These are phyloP conservation scores for Hydnum rufescens DNA, from an alignment of 768 basidiomycete genomes.

Conservation along the genomic window DNA sequence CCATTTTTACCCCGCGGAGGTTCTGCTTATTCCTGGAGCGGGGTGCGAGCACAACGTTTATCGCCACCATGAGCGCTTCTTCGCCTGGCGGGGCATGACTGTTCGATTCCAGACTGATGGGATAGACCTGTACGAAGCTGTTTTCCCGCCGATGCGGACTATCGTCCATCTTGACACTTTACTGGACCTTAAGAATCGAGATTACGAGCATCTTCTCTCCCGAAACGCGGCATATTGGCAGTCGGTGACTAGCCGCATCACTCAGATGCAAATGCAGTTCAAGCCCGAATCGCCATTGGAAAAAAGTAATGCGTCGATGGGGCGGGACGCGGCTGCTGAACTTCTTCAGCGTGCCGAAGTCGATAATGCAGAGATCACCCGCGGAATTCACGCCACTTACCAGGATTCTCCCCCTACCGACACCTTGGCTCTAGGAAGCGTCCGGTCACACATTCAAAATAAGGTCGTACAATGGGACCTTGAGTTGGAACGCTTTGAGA, in stretches of 20 bases:
- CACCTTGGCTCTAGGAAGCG: constrained; percentile 70
- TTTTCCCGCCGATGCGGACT: constrained; percentile 76
- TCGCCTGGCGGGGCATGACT: constrained; percentile 65
- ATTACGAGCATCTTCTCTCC: constrained; percentile 56
- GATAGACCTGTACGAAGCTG: constrained; percentile 63
- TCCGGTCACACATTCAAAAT: constrained; percentile 75
- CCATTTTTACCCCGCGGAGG: constrained; percentile 82
- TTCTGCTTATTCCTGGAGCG: constrained; percentile 67
- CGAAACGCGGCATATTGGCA: constrained; percentile 37
- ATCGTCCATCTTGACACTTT: constrained; percentile 73
- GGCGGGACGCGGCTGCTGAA: constrained; percentile 22
- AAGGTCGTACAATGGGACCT: constrained; percentile 93
- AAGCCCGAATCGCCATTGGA: constrained; percentile 19
- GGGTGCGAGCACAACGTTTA: constrained; percentile 91
- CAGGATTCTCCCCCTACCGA: constrained; percentile 62
- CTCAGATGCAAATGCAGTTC: constrained; percentile 7
- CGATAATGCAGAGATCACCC: constrained; percentile 41
- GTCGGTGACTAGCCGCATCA: constrained; percentile 21
- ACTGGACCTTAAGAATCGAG: constrained; percentile 77
- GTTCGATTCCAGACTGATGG: constrained; percentile 77
- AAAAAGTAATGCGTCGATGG: constrained; percentile 17
- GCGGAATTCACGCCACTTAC: constrained; percentile 61
- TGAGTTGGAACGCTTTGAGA: constrained; percentile 64
- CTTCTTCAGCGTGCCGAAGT: constrained; percentile 55
- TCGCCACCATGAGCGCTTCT: constrained; percentile 80